Evolutionary conservation across 2,329 filamentous ascomycete genomes (phyloP), one percentile per base, ranked within the genome.

Genomic region (Stagonosporopsis cucurbitacearum): DNA sequence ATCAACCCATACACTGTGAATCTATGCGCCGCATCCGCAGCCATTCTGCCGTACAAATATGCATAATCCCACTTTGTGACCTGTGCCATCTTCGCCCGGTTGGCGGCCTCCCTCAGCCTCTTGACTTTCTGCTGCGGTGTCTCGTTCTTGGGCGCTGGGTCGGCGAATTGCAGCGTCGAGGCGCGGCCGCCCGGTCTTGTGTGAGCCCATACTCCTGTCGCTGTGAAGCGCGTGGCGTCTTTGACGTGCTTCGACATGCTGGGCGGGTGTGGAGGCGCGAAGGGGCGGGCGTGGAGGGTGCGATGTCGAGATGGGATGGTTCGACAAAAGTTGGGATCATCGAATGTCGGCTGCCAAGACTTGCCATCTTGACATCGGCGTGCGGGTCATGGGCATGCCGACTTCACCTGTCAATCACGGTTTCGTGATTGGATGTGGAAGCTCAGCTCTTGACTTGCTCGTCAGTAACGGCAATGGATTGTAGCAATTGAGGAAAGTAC

Each of bases 171-270:
- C 58, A 79, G 75, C 35, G 72, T 74, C 28, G 78, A 75, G 35
- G 73, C 69, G 49, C 75, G 68, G 25, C 77, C 74, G 51, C 73
- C 75, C 37, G 82, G 75, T 73, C 89, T 90, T 64, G 86, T 85
- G 62, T 83, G 83, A 66, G 89, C 90, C 77, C 92, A 89, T 32
- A 87, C 87, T 58, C 83, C 86, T 17, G 86, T 89, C 23, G 86
- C 79, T 15, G 88, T 90, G 77, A 90, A 95, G 72, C 90, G 88
- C 68, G 91, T 95, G 64, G 91, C 90, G 75, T 93, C 90, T 67
- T 85, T 86, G 73, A 90, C 87, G 78, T 86, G 90, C 72, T 89
- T 88, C 58, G 88, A 83, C 79, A 81, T 81, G 40, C 22, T 74
- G 55, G 36, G 22, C 33, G 19, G 55, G 51, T 22, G 50, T 52